Base-by-base conservation (phyloP, 805 yeast species). In the Monosporozyma solicola region DNA sequence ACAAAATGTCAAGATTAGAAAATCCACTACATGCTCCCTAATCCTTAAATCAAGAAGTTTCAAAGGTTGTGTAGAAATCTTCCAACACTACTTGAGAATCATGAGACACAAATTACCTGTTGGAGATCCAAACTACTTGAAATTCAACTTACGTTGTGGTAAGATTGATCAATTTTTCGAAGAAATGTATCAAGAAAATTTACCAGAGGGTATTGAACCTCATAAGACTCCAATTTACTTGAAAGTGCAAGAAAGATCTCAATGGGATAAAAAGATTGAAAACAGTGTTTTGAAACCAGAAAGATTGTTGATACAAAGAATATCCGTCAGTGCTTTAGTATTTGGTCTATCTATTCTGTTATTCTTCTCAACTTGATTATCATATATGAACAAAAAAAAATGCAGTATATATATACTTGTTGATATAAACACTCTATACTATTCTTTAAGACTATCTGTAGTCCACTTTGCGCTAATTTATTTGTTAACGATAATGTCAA, bases 161-260 rank as follows among this genome's bases (percentile, higher is more conserved):
- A 85, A 87, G 69, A 81, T 94, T 58, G 96, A 89, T 64, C 96
- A 87, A 72, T 85, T 81, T 69, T 83, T 92, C 62, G 96, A 92
- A 66, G 74, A 75, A 50, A 75, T 86, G 78, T 82, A 82, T 66
- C 94, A 91, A 57, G 68, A 68, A 13, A 74, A 84, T 53, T 64
- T 83, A 51, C 91, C 91, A 45, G 52, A 54, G 6, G 84, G 84
- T 22, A 79, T 76, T 43, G 69, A 66, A 37, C 73, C 76, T 55
- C 67, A 69, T 48, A 60, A 67, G 52, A 70, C 75, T 9, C 64
- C 59, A 47, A 57, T 71, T 15, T 70, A 68, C 51, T 61, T 68
- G 50, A 74, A 72, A 56, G 76, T 80, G 32, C 60, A 66, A 41
- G 65, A 74, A 52, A 76, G 84, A 65, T 61, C 74, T 29, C 55